Evolutionary conservation across 2,329 filamentous ascomycete species (phyloP).

Genomic region (Colletotrichum somersetense): DNA sequence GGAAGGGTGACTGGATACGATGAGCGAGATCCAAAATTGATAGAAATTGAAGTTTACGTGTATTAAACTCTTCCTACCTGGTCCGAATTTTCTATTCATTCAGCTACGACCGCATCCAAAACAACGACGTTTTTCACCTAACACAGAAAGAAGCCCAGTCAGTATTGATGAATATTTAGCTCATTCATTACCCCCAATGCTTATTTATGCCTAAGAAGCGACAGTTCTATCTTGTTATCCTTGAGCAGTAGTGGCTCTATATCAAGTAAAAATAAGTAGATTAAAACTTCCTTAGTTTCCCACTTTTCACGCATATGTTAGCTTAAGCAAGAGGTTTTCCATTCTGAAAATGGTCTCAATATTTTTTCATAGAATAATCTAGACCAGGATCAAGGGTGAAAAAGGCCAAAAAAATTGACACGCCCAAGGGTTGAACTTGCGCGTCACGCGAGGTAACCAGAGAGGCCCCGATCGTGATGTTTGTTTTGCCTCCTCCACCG

Average conservation of each 20-base stretch:
- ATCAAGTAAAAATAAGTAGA: background rate
- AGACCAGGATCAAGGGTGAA: too few species aligned
- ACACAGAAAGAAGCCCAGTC: background rate
- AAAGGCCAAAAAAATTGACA: background rate
- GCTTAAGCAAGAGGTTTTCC: background rate
- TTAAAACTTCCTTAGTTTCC: background rate
- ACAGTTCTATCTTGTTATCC: background rate
- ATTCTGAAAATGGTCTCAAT: background rate
- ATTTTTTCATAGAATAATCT: background rate
- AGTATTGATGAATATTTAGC: background rate
- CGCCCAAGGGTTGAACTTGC: constrained; percentile 13
- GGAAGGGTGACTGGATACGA: background rate
- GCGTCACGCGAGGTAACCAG: constrained; percentile 22
- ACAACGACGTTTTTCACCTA: too few species aligned
- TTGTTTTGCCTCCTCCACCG: constrained; percentile 13
- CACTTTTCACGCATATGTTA: background rate
- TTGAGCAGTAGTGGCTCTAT: background rate
- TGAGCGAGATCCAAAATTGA: background rate
- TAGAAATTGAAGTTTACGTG: too few species aligned
- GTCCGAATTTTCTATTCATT: too few species aligned
- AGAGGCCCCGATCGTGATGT: constrained; percentile 16
- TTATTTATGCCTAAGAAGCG: background rate
- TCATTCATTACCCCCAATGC: background rate
- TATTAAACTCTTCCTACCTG: too few species aligned
- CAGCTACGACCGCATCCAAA: too few species aligned